phyloP scores from a whole-genome alignment of 805 yeast genomes.

The Barnettozyma populi region DNA sequence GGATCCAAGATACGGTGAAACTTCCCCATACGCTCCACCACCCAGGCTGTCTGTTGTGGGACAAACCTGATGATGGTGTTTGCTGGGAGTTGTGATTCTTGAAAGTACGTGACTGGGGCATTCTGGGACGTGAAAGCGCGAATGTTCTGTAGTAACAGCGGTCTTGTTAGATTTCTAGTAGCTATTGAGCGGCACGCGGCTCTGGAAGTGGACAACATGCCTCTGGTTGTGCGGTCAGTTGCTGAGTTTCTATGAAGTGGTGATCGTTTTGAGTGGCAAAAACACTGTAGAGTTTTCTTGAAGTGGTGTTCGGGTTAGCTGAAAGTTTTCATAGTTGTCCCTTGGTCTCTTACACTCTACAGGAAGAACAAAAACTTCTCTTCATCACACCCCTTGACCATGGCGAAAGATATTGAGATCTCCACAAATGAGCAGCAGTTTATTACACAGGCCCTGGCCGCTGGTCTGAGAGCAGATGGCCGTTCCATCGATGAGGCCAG shows the following conservation, averaged over 20 bases:
- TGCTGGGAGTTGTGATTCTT: constrained; percentile 59
- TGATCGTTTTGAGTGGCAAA: not conserved
- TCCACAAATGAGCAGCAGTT: constrained; percentile 61
- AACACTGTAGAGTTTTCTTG: not conserved
- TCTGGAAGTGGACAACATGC: not conserved
- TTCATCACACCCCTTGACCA: constrained; percentile 17
- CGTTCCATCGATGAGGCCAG: constrained; percentile 62
- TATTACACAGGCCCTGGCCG: constrained; percentile 55
- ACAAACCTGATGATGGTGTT: constrained; percentile 74
- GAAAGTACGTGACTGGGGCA: constrained; percentile 48
- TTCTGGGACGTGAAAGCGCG: not conserved
- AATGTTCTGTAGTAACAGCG: not conserved
- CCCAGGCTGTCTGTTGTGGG: constrained; percentile 89
- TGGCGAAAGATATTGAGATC: constrained; percentile 59
- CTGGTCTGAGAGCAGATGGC: constrained; percentile 63
- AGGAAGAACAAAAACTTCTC: not conserved
- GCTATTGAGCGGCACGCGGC: not conserved
- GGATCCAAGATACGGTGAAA: constrained; percentile 65
- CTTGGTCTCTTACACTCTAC: not conserved
- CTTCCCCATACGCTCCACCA: constrained; percentile 88
- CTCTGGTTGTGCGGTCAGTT: no score
- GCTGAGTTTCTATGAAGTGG: not conserved
- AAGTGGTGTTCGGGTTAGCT: not conserved
- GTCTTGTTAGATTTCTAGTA: not conserved
- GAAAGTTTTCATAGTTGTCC: not conserved